phyloP scores from a whole-genome alignment of 1,284 basidiomycete genomes.

The Microbotryum saponariae region DNA sequence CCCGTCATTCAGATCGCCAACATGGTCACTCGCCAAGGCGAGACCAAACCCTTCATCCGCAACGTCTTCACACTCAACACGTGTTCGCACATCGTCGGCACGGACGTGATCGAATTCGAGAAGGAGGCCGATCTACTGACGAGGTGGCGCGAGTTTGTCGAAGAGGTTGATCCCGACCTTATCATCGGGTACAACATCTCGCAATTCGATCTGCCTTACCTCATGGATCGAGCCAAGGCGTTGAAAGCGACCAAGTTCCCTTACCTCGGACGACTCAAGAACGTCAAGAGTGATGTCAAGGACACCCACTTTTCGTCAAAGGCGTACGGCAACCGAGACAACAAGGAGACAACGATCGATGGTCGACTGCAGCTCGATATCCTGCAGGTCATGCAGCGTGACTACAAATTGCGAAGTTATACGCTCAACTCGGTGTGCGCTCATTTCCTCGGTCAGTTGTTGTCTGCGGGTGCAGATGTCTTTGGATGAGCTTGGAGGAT shows the following conservation, averaged over 20 bases:
- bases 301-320: constrained; percentile 93
- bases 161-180: constrained; percentile 81
- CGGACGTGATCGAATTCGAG: constrained; percentile 79
- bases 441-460: constrained; percentile 61
- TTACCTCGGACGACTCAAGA: constrained; percentile 66
- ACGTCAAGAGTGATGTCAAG: constrained; percentile 65
- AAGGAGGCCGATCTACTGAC: constrained; percentile 65
- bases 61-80: constrained; percentile 93
- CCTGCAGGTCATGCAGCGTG: constrained; percentile 91
- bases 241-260: constrained; percentile 65
- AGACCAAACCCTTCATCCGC: constrained; percentile 80
- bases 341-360: constrained; percentile 80
- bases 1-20: constrained; percentile 96
- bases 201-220: constrained; percentile 87
- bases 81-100: constrained; percentile 86
- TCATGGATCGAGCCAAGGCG: constrained; percentile 78
- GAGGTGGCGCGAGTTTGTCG: constrained; percentile 76
- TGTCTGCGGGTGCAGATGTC: not conserved
- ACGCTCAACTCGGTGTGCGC: constrained; percentile 93
- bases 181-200: constrained; percentile 89
- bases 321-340: constrained; percentile 89
- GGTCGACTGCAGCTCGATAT: constrained; percentile 87
- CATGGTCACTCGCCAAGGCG: constrained; percentile 93
- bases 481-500: not conserved
- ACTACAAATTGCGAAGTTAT: constrained; percentile 89